A percentile compares a stretch with the other conserved stretches of the same genome.
phyloP scores from a whole-genome alignment of 129 eudicot genomes.

The Scalesia atractyloides region DNA sequence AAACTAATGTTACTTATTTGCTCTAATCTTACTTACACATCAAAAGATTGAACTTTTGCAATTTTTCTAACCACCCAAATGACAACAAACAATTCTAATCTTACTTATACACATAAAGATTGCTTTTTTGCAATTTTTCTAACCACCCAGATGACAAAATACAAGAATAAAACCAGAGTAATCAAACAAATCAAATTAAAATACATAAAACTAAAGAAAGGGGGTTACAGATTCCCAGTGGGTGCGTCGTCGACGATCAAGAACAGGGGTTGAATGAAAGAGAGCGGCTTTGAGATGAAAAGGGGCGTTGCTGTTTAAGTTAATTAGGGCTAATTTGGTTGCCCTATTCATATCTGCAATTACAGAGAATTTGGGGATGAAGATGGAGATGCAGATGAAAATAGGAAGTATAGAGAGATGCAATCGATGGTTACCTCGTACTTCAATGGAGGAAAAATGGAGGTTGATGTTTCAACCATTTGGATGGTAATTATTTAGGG shows the following conservation, averaged over 20 bases:
- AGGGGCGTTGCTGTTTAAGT: conserved; percentile 36
- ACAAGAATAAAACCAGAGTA: neutral
- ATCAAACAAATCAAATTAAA: neutral
- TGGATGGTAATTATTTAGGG: conserved; percentile 18
- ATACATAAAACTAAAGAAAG: neutral
- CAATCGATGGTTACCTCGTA: neutral
- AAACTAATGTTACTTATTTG: neutral
- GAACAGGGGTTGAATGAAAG: conserved; percentile 71
- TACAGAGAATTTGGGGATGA: neutral
- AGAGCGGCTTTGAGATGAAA: conserved; percentile 38
- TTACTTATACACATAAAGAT: neutral
- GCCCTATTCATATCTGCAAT: conserved; percentile 45
- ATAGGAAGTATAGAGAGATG: no score
- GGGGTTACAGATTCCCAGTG: conserved; percentile 64
- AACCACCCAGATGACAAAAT: neutral
- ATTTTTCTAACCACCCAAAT: conserved; percentile 2
- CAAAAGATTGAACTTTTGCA: conserved; percentile 15
- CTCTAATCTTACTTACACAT: conserved; percentile 3
- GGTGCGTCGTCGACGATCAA: conserved; percentile 61
- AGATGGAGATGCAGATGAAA: neutral
- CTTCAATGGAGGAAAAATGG: conserved; percentile 13
- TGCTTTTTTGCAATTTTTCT: neutral
- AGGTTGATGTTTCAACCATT: conserved; percentile 24
- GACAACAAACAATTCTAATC: neutral
- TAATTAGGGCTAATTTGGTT: conserved; percentile 41